A percentile compares a stretch with the other conserved stretches of the same genome.
phyloP scores from a whole-genome alignment of 768 basidiomycete genomes.

The Kwoniella shandongensis region DNA sequence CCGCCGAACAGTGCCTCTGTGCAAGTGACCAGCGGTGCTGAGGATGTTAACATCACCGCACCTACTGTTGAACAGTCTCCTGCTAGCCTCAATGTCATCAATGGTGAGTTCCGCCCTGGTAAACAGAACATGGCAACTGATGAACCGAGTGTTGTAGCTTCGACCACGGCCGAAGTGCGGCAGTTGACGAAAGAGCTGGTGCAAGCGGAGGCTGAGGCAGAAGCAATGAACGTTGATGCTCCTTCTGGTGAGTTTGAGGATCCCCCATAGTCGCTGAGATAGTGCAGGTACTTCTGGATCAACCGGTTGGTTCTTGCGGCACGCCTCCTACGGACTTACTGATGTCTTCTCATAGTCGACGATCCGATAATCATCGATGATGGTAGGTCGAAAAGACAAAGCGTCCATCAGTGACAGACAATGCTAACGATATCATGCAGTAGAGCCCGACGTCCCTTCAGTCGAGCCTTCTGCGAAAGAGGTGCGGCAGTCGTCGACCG shows the following conservation, averaged over 20 bases:
- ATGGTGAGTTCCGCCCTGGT: neutral
- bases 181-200: conserved; percentile 16
- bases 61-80: no score
- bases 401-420: no score
- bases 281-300: no score
- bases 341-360: conserved; percentile 1
- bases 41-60: no score
- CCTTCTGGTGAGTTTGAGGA: neutral
- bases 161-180: conserved; percentile 12
- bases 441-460: neutral
- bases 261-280: no score
- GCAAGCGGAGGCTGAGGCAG: conserved; percentile 15
- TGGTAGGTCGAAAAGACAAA: no score
- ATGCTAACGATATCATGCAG: no score
- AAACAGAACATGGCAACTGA: no score
- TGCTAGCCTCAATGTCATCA: neutral
- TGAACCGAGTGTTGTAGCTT: conserved; percentile 5
- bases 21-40: no score
- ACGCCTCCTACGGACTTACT: neutral
- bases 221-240: conserved; percentile 17
- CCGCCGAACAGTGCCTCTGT: neutral
- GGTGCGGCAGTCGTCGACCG: conserved; percentile 1
- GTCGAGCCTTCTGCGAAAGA: neutral
- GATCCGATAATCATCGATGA: neutral
- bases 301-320: no score